phyloP scores from a whole-genome alignment of 371 early-diverging fungal species.

The Rhizopus delemar region DNA sequence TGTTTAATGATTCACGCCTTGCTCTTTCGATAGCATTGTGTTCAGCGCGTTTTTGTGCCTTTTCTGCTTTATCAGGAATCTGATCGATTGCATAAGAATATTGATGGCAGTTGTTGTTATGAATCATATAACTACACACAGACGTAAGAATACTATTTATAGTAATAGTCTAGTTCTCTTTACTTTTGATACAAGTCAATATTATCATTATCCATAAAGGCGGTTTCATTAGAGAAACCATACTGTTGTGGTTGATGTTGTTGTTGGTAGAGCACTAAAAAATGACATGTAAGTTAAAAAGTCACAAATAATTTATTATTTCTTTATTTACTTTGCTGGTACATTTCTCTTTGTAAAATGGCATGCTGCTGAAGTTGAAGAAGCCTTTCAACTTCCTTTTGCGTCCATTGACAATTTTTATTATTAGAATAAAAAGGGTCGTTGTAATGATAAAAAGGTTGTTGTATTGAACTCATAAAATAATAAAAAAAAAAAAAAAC shows the following conservation, averaged over 20 bases:
- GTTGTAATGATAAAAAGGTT: conserved; percentile 2
- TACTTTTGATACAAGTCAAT: no score
- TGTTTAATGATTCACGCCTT: conserved; percentile 70
- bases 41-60: conserved; percentile 67
- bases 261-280: conserved; percentile 20
- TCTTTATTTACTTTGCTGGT: conserved; percentile 21
- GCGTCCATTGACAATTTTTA: conserved; percentile 5
- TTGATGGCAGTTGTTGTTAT: no score
- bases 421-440: background rate
- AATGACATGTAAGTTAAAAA: background rate
- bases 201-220: no score
- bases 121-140: no score
- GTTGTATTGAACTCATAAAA: conserved; percentile 14
- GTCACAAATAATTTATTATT: background rate
- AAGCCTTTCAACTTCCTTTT: conserved; percentile 18
- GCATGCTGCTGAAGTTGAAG: conserved; percentile 25
- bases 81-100: background rate
- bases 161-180: no score
- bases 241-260: conserved; percentile 13
- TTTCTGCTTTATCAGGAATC: conserved; percentile 47
- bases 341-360: conserved; percentile 19
- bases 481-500: background rate
- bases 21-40: conserved; percentile 80
- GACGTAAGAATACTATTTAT: no score
- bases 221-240: no score